Evolutionary conservation across 345 rosid species (phyloP).

Genomic region (Turritis glabra): DNA sequence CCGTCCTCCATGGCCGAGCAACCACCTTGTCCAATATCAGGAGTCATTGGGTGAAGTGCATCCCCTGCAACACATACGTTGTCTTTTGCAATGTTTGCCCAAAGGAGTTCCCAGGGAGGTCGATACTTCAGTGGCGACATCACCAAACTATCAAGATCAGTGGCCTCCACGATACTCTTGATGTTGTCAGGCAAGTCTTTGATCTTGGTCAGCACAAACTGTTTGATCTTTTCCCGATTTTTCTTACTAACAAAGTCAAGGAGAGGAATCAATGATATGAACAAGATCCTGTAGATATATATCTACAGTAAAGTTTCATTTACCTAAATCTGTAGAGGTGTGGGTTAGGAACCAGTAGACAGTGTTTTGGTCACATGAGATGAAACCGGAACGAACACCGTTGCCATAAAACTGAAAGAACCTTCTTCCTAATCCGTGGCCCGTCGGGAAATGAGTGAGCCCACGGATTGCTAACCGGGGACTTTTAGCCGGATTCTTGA

Average conservation of each 20-base stretch:
- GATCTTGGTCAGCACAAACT: slow-evolving; percentile 46
- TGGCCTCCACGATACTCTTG: slow-evolving; percentile 42
- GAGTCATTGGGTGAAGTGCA: slow-evolving; percentile 79
- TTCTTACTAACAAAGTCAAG: slow-evolving; percentile 28
- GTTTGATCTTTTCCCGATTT: slow-evolving; percentile 43
- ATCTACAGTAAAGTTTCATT: too few species aligned
- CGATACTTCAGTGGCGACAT: slow-evolving; percentile 42
- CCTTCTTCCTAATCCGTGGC: slow-evolving; percentile 47
- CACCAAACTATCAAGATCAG: slow-evolving; percentile 39
- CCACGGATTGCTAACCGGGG: slow-evolving; percentile 52
- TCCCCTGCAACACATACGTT: slow-evolving; percentile 69
- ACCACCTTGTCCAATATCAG: slow-evolving; percentile 71
- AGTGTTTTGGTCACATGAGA: slow-evolving; percentile 51
- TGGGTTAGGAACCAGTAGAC: slow-evolving; percentile 53
- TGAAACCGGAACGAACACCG: slow-evolving; percentile 52
- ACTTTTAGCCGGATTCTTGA: slow-evolving; percentile 44
- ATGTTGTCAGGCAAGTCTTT: slow-evolving; percentile 40
- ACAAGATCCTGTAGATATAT: too few species aligned
- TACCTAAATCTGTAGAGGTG: slow-evolving; percentile 31
- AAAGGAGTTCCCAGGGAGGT: slow-evolving; percentile 59
- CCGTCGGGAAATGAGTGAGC: slow-evolving; percentile 34
- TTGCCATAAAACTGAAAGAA: slow-evolving; percentile 44
- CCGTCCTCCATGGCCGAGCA: slow-evolving; percentile 70
- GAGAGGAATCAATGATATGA: background rate
- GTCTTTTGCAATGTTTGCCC: slow-evolving; percentile 57